Base-by-base conservation (phyloP, 2,329 filamentous ascomycete species). In the Herpotrichia juniperi region DNA sequence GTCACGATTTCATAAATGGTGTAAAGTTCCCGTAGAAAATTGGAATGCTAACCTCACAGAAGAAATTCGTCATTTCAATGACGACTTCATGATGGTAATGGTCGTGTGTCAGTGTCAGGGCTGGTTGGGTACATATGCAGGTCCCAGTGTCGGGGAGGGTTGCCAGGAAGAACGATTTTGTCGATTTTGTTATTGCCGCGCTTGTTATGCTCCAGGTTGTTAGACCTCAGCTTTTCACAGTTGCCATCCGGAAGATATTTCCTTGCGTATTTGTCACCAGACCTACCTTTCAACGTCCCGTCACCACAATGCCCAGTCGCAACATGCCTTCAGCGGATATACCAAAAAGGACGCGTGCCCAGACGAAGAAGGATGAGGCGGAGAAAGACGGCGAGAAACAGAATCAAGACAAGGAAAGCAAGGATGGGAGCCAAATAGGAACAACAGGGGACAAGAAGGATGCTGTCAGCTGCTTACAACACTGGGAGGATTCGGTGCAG, bases 401-500 rank as follows among this genome's bases (percentile, higher is more conserved):
- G 26, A 21, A 37, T 5, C 6, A 37, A 17, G 12, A 19, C 3
- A 12, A 7, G 34, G 34, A 37, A 17, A 12, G 19, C 4, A 17
- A 37, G 34, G 34, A 37, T 3, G 31, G 14, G 16, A 16, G 16
- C 16, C 9, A 34, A n/a, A 34, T 12, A n/a, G 6, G 31, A 16
- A n/a, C 8, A 34, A 34, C 5, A 34, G 34, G 54, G 8, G 56
- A 62, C 28, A 59, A 55, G 21, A 50, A 64, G 30, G 63, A 61
- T 32, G 63, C 68, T 3, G 64, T 62, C 5, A 60, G 70, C 35
- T 69, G 68, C 37, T 67, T 68, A 1, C 58, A 68, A 9, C 61
- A 71, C 39, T 68, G 65, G 61, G 67, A 74, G 31, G 65, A 73
- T 19, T 54, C 60, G 12, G 60, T 59, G 39, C 62, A 68, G 35